Evolutionary conservation across 2,329 filamentous ascomycete species (phyloP).

Genomic region (Emydomyces testavorans): DNA sequence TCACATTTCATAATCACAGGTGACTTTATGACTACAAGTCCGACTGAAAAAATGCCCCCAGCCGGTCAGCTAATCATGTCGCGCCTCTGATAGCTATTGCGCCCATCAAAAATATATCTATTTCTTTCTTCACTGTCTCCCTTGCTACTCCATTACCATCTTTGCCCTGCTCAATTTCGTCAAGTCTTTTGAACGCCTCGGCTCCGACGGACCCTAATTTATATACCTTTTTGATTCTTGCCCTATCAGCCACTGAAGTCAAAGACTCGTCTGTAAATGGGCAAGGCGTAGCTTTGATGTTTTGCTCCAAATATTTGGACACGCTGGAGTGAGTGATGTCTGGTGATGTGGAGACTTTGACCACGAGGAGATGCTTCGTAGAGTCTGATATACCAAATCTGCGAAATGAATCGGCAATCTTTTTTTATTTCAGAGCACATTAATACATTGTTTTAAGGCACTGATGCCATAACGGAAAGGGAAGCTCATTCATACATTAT

Average conservation of each 20-base stretch:
- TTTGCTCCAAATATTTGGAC: constrained; percentile 48
- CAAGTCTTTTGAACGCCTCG: constrained; percentile 20
- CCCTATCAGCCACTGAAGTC: constrained; percentile 48
- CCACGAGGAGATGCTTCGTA: constrained; percentile 61
- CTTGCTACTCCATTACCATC: constrained; percentile 17
- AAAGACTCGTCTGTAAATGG: constrained; percentile 55
- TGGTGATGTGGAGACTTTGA: constrained; percentile 58
- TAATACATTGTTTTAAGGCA: background rate
- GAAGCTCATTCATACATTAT: constrained; percentile 50
- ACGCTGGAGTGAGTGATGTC: constrained; percentile 39
- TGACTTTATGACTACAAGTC: background rate
- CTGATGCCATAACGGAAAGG: background rate
- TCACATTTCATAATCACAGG: background rate
- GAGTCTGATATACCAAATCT: constrained; percentile 67
- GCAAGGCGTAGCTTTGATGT: constrained; percentile 51
- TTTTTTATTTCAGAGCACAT: constrained; percentile 5
- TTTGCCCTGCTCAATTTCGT: constrained; percentile 19
- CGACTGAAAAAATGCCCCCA: background rate
- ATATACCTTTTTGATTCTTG: constrained; percentile 71
- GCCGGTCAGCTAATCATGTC: constrained; percentile 21
- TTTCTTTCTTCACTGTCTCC: constrained; percentile 32
- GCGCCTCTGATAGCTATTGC: constrained; percentile 65
- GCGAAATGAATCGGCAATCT: constrained; percentile 88
- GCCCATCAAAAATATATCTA: constrained; percentile 60
- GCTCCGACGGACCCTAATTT: constrained; percentile 58